These are phyloP conservation scores for Pestalotiopsis sp. DNA, from an alignment of 2,329 filamentous ascomycete species.

Conservation along the genomic window DNA sequence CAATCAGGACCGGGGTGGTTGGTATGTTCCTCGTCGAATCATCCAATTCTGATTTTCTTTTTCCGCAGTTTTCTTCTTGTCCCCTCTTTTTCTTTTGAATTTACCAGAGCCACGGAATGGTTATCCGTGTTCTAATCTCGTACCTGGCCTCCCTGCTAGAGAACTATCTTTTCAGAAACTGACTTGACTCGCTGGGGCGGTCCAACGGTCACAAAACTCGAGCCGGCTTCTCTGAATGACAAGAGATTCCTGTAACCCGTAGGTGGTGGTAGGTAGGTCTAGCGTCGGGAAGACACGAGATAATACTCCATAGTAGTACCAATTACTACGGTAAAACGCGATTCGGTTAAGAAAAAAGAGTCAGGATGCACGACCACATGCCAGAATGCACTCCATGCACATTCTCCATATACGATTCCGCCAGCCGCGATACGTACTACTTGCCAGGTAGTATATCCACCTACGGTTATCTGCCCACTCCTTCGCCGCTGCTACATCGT, in stretches of 20 bases:
- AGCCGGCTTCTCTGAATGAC: background rate
- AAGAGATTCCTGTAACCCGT: background rate
- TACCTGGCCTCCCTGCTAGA: background rate
- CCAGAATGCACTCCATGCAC: background rate
- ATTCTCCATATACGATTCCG: background rate
- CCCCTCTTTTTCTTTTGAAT: background rate
- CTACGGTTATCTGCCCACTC: too few relatives aligned
- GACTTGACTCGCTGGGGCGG: background rate
- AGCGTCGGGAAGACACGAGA: background rate
- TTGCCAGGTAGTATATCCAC: too few relatives aligned
- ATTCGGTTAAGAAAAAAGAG: background rate
- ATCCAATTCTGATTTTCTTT: background rate
- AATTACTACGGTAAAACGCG: background rate
- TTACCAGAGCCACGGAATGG: background rate
- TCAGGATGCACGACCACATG: background rate
- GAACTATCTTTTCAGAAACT: background rate
- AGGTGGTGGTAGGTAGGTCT: background rate
- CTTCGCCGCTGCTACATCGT: too few relatives aligned
- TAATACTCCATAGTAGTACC: background rate
- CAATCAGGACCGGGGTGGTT: background rate
- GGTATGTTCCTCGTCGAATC: background rate
- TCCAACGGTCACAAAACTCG: background rate
- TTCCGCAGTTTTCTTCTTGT: background rate
- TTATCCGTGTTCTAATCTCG: background rate
- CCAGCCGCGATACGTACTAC: background rate